Evolutionary conservation across 2,329 filamentous ascomycete genomes (phyloP).

Genomic region (Xylaria polymorpha): DNA sequence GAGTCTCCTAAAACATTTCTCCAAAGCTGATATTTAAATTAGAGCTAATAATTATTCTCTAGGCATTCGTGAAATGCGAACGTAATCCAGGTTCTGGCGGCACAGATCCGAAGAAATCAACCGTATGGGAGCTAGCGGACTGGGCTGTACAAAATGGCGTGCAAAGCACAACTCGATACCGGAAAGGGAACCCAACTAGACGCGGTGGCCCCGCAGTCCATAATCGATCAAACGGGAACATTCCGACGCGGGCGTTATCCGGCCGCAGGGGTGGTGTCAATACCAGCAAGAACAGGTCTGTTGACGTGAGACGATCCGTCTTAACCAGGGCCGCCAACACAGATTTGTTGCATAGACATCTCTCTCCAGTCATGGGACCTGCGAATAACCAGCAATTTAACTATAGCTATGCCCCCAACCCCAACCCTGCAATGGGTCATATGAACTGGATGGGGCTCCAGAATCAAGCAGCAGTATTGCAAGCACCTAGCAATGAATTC

Average conservation of each 20-base stretch:
- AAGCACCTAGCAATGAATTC: background rate
- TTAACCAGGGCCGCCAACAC: background rate
- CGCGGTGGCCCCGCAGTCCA: slow-evolving; percentile 16
- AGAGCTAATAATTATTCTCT: background rate
- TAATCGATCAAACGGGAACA: background rate
- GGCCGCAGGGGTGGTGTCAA: slow-evolving; percentile 8
- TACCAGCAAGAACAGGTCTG: slow-evolving; percentile 6
- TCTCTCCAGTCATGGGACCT: background rate
- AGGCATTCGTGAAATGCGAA: slow-evolving; percentile 58
- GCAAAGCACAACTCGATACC: slow-evolving; percentile 85
- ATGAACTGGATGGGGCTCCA: background rate
- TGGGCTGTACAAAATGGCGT: slow-evolving; percentile 78
- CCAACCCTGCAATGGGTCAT: background rate
- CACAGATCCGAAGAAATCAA: slow-evolving; percentile 70
- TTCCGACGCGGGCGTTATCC: background rate
- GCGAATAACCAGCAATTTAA: background rate
- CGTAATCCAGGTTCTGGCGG: slow-evolving; percentile 42
- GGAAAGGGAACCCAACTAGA: slow-evolving; percentile 60
- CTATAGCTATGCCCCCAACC: background rate
- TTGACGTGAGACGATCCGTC: background rate
- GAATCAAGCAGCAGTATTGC: background rate
- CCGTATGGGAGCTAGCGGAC: slow-evolving; percentile 80
- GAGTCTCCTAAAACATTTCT: slow-evolving; percentile 53
- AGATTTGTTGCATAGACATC: background rate
- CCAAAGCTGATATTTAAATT: background rate